A percentile compares a stretch with the other conserved stretches of the same genome.
phyloP scores from a whole-genome alignment of 75 land plant genomes.

The Selaginella moellendorffii region DNA sequence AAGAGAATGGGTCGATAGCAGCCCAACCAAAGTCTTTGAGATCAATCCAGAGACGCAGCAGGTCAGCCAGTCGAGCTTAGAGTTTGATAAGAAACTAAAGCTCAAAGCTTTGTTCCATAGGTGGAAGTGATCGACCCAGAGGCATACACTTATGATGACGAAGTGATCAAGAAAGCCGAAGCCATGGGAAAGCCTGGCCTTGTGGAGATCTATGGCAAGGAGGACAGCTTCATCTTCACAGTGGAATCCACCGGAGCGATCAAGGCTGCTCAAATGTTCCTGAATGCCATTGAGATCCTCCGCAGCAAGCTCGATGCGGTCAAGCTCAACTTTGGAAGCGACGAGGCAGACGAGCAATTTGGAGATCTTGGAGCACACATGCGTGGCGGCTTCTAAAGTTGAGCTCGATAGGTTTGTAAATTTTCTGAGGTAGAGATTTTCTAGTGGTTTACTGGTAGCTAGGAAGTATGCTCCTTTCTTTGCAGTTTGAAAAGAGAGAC shows the following conservation, averaged over 20 bases:
- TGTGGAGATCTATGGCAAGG: conserved; percentile 66
- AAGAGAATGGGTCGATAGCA: conserved; percentile 63
- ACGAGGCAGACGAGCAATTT: conserved; percentile 72
- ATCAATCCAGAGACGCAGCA: conserved; percentile 59
- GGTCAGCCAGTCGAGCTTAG: too few relatives aligned
- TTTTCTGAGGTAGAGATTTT: too few relatives aligned
- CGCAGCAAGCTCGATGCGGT: conserved; percentile 86
- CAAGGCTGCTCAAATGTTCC: conserved; percentile 64
- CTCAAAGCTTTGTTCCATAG: conserved; percentile 30
- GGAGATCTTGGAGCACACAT: conserved; percentile 61
- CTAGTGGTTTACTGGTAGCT: too few relatives aligned
- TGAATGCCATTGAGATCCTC: conserved; percentile 81
- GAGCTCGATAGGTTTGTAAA: too few relatives aligned
- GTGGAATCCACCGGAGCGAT: conserved; percentile 94
- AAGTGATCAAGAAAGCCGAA: conserved; percentile 91
- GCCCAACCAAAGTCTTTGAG: conserved; percentile 90
- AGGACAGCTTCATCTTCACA: conserved; percentile 93
- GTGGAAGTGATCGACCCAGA: conserved; percentile 75
- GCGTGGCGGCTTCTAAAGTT: conserved; percentile 78
- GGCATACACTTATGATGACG: conserved; percentile 93
- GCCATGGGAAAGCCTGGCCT: conserved; percentile 98
- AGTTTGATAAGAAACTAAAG: too few relatives aligned
- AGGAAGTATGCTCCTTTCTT: too few relatives aligned
- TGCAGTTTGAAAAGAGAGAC: too few relatives aligned
- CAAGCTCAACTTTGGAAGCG: conserved; percentile 49